Percentiles rank a stretch among this genome's conserved stretches.
phyloP scores from a whole-genome alignment of 768 basidiomycete species.

The Boletus sensibilis region DNA sequence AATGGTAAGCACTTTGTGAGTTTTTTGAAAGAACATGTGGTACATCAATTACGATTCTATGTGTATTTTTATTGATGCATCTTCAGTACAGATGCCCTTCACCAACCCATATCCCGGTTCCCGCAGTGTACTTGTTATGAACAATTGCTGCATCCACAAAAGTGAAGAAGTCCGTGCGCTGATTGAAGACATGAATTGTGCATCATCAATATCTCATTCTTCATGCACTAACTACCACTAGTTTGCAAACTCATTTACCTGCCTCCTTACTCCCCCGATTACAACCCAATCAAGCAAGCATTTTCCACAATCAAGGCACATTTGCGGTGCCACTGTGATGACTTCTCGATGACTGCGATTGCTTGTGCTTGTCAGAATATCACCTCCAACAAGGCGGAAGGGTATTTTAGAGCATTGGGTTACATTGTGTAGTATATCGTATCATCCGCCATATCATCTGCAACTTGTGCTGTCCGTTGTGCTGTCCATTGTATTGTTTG shows the following conservation, averaged over 20 bases:
- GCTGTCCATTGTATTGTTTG: too few relatives aligned
- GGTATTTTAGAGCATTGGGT: background rate
- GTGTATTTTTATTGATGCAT: too few relatives aligned
- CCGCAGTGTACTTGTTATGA: slow-evolving; percentile 18
- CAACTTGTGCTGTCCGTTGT: too few relatives aligned
- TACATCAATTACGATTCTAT: too few relatives aligned
- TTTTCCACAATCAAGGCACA: background rate
- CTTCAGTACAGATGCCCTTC: background rate
- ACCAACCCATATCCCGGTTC: slow-evolving; percentile 1
- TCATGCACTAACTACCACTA: too few relatives aligned
- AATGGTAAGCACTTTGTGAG: too few relatives aligned
- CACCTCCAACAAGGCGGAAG: background rate
- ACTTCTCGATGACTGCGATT: background rate
- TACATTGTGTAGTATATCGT: background rate
- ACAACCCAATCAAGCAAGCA: slow-evolving; percentile 6
- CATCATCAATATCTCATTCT: too few relatives aligned
- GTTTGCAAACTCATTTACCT: too few relatives aligned
- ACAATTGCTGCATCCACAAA: slow-evolving; percentile 29
- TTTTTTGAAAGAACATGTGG: too few relatives aligned
- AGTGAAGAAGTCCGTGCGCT: slow-evolving; percentile 18
- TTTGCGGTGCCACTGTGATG: background rate
- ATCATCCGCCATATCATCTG: too few relatives aligned
- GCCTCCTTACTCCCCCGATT: background rate
- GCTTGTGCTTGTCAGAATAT: slow-evolving; percentile 1
- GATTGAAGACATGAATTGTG: slow-evolving; percentile 15